Conservation (phyloP, 2,329 filamentous ascomycete species). For the Arthroderma uncinatum region DNA sequence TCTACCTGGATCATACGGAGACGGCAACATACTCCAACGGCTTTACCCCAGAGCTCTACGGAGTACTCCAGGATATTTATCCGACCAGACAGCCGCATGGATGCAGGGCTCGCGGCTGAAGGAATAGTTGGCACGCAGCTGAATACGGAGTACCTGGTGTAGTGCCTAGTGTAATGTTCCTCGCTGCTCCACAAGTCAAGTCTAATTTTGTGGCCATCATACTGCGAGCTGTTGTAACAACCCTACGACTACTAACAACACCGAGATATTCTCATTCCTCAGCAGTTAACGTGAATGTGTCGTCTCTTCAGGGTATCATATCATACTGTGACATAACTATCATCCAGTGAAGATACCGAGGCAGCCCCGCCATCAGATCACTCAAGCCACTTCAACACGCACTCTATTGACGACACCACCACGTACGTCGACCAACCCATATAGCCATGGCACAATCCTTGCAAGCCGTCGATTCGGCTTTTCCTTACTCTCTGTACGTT, state of each 20-base stretch:
- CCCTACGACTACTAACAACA: conserved; percentile 10
- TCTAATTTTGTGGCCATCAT: background rate
- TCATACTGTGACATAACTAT: background rate
- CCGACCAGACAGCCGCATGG: background rate
- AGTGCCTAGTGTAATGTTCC: too few relatives aligned
- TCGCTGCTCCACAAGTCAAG: background rate
- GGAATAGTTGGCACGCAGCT: too few relatives aligned
- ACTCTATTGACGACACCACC: background rate
- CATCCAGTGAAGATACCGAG: background rate
- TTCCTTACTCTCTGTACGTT: conserved; percentile 54
- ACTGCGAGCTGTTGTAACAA: background rate
- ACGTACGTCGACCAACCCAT: background rate
- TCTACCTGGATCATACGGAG: too few relatives aligned
- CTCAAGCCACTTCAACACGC: background rate
- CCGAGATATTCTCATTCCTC: too few relatives aligned
- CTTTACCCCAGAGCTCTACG: too few relatives aligned
- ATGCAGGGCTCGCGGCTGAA: background rate
- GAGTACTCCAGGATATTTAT: too few relatives aligned
- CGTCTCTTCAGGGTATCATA: too few relatives aligned
- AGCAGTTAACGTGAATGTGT: too few relatives aligned
- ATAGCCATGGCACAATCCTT: background rate
- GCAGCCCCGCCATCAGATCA: background rate
- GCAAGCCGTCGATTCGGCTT: conserved; percentile 34
- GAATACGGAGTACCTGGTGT: background rate
- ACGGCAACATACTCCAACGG: too few relatives aligned